phyloP scores from a whole-genome alignment of 2,329 filamentous ascomycete species.

The Magnaporthales sp. region DNA sequence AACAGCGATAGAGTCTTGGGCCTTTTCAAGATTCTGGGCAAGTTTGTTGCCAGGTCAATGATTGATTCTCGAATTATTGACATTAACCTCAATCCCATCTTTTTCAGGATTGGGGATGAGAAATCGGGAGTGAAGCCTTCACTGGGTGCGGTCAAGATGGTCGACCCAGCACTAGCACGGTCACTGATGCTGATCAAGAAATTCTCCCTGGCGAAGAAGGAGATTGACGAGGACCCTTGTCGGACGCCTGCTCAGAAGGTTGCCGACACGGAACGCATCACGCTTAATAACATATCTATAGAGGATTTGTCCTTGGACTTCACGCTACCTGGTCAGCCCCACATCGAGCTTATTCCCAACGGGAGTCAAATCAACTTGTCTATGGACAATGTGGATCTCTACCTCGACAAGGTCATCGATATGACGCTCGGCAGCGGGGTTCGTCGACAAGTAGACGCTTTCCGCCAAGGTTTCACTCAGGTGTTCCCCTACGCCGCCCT shows the following conservation, averaged over 20 bases:
- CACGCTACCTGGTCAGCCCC: conserved; percentile 82
- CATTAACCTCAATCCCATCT: conserved; percentile 92
- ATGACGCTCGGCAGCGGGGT: conserved; percentile 87
- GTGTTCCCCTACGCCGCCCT: conserved; percentile 94
- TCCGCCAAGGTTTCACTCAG: conserved; percentile 83
- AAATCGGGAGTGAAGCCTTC: conserved; percentile 65
- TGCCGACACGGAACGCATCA: conserved; percentile 57
- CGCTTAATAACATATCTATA: conserved; percentile 66
- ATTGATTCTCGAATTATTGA: conserved; percentile 97
- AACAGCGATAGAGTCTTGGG: conserved; percentile 83
- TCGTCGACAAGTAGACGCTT: conserved; percentile 80
- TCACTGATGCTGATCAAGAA: conserved; percentile 83
- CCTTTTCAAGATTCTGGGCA: conserved; percentile 87
- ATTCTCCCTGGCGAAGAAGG: conserved; percentile 75
- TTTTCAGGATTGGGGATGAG: conserved; percentile 85
- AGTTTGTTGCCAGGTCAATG: conserved; percentile 97
- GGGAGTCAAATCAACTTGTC: conserved; percentile 70
- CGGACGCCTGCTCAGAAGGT: conserved; percentile 64
- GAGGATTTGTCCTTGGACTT: conserved; percentile 92
- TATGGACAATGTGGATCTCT: conserved; percentile 84
- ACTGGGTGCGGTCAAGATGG: conserved; percentile 78
- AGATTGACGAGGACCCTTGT: conserved; percentile 60
- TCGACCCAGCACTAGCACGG: conserved; percentile 77
- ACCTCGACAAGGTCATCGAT: conserved; percentile 84
- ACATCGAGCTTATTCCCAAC: conserved; percentile 70